phyloP scores from a whole-genome alignment of 1,284 basidiomycete genomes.

The Malassezia dermatis region DNA sequence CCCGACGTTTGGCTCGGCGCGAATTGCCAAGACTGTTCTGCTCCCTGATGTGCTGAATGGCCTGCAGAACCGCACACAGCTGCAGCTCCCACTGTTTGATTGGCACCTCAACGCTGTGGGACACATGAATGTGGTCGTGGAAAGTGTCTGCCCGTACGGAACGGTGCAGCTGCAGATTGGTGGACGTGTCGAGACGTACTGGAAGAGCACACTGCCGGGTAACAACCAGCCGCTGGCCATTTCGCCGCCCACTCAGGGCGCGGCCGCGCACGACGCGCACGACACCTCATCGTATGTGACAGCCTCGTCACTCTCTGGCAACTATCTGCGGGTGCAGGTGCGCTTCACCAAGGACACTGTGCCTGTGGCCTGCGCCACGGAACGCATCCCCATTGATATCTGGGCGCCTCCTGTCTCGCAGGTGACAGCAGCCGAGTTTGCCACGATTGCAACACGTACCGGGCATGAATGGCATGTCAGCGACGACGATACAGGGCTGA shows the following conservation, averaged over 20 bases:
- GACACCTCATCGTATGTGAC: constrained; percentile 54
- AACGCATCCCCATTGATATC: constrained; percentile 60
- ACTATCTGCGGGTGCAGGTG: constrained; percentile 71
- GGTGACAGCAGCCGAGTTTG: constrained; percentile 70
- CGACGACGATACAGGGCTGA: constrained; percentile 10
- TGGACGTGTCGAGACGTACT: constrained; percentile 56
- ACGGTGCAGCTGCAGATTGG: constrained; percentile 91
- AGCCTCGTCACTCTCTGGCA: constrained; percentile 74
- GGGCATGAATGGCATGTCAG: constrained; percentile 20
- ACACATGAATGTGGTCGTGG: constrained; percentile 82
- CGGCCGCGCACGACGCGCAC: constrained; percentile 7
- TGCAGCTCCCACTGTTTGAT: constrained; percentile 66
- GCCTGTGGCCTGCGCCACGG: constrained; percentile 68
- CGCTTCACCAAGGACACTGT: constrained; percentile 85
- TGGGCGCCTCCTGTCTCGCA: constrained; percentile 73
- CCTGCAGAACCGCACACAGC: constrained; percentile 36
- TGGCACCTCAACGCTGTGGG: constrained; percentile 87
- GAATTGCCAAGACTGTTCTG: constrained; percentile 84
- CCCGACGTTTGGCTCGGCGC: constrained; percentile 96
- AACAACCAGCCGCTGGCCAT: constrained; percentile 4
- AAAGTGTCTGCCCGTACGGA: constrained; percentile 78
- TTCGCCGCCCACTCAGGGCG: constrained; percentile 17
- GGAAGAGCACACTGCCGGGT: constrained; percentile 45
- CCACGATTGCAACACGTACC: constrained; percentile 54
- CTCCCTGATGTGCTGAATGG: constrained; percentile 63